phyloP scores from a whole-genome alignment of 805 yeast genomes.

The Komagataella pseudopastoris region DNA sequence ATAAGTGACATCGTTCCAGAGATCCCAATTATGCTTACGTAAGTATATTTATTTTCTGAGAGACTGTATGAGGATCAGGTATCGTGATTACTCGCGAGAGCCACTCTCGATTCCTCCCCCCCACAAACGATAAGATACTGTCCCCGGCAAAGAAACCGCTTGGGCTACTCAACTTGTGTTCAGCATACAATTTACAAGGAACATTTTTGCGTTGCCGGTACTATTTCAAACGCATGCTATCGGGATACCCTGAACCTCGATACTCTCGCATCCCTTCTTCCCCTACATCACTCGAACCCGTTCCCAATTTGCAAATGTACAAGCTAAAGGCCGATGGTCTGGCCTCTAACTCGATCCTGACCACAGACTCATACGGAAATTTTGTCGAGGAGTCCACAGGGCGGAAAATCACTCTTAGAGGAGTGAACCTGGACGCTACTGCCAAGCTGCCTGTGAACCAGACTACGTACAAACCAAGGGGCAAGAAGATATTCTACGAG shows the following conservation, averaged over 20 bases:
- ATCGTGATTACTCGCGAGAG: not conserved
- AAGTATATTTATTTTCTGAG: too few relatives aligned
- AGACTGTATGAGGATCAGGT: too few relatives aligned
- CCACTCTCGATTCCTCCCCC: not conserved
- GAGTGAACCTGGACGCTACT: constrained; percentile 70
- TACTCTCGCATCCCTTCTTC: not conserved
- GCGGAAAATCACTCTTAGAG: constrained; percentile 52
- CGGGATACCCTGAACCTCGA: not conserved
- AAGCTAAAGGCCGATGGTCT: not conserved
- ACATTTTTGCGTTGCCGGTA: not conserved
- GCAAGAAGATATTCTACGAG: constrained; percentile 38
- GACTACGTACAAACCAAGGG: constrained; percentile 22
- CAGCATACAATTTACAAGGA: not conserved
- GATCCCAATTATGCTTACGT: too few relatives aligned
- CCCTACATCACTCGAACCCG: not conserved
- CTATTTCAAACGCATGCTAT: not conserved
- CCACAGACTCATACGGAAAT: constrained; percentile 25
- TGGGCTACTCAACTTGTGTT: not conserved
- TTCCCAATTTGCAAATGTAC: not conserved
- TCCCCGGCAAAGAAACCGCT: not conserved
- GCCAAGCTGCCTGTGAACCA: constrained; percentile 61
- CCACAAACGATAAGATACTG: not conserved
- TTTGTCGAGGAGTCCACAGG: constrained; percentile 40
- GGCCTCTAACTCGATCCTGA: not conserved
- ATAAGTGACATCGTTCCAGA: too few relatives aligned